These are phyloP conservation scores for Byssothecium circinans DNA, from an alignment of 2,329 filamentous ascomycete species.

Conservation along the genomic window DNA sequence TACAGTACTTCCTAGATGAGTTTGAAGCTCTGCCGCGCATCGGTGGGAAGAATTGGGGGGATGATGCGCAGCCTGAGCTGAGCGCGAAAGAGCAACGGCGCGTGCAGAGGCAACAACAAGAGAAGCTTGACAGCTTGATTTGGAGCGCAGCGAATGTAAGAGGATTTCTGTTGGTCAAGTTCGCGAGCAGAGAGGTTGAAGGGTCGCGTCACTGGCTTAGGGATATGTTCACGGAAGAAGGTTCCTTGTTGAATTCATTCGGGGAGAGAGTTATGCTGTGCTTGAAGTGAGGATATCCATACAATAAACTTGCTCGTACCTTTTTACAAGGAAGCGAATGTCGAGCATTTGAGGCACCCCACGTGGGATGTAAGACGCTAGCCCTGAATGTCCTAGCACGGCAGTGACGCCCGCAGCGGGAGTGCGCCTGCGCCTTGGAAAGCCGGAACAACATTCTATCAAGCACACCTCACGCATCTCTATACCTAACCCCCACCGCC, in stretches of 20 bases:
- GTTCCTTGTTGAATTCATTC: conserved; percentile 70
- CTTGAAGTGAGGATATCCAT: conserved; percentile 26
- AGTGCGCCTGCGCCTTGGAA: too few species aligned
- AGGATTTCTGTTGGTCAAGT: conserved; percentile 88
- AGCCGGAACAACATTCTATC: conserved; percentile 13
- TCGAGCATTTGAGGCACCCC: background rate
- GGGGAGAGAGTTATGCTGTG: conserved; percentile 82
- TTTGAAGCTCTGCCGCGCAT: conserved; percentile 79
- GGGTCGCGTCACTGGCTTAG: conserved; percentile 79
- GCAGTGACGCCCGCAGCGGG: conserved; percentile 4
- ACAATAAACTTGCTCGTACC: too few species aligned
- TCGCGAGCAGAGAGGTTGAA: conserved; percentile 80
- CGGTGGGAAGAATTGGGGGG: conserved; percentile 75
- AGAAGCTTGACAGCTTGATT: conserved; percentile 48
- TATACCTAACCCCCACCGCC: background rate
- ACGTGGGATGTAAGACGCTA: conserved; percentile 4
- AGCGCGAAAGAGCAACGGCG: conserved; percentile 54
- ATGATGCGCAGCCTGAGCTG: conserved; percentile 41
- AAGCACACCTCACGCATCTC: background rate
- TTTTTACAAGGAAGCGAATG: too few species aligned
- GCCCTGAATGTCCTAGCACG: conserved; percentile 3
- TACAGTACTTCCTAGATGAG: conserved; percentile 74
- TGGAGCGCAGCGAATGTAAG: conserved; percentile 45
- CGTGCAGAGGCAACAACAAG: conserved; percentile 57
- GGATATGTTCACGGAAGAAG: conserved; percentile 72